Evolutionary conservation across 1,284 basidiomycete genomes (phyloP).

Genomic region (Apiotrichum siamense): DNA sequence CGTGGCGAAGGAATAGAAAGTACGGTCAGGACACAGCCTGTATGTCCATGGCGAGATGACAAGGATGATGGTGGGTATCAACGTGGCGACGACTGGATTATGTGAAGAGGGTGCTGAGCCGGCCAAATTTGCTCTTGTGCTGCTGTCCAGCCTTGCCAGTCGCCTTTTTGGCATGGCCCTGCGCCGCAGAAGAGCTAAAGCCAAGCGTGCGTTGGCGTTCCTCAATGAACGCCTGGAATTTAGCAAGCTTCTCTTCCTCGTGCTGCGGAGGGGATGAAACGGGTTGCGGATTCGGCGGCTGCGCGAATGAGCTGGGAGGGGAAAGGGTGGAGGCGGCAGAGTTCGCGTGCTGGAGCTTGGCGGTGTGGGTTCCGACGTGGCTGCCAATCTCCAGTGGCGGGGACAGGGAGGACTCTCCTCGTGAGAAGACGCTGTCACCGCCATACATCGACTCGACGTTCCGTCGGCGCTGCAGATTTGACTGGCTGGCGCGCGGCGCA

Average conservation of each 20-base stretch:
- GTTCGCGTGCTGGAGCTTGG: too few species aligned
- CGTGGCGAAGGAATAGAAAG: not conserved
- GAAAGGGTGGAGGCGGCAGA: not conserved
- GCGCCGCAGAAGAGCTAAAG: conserved; percentile 22
- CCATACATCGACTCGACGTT: not conserved
- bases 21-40: too few species aligned
- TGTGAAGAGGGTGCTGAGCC: conserved; percentile 14
- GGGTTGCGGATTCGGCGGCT: not conserved
- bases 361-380: too few species aligned
- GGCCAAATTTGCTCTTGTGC: conserved; percentile 26
- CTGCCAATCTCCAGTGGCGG: too few species aligned
- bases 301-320: not conserved
- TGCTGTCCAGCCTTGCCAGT: conserved; percentile 6
- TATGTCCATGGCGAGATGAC: too few species aligned
- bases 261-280: not conserved
- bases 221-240: conserved; percentile 34
- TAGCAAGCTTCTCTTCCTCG: conserved; percentile 29
- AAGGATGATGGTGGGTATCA: too few species aligned
- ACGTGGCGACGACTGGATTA: too few species aligned
- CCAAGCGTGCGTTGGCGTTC: conserved; percentile 35
- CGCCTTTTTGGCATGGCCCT: conserved; percentile 13
- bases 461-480: not conserved
- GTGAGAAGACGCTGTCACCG: not conserved
- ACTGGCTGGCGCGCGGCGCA: not conserved
- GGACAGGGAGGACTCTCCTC: not conserved